These are phyloP conservation scores for Rosa lucieae DNA, from an alignment of 306 rosid species.

Conservation along the genomic window DNA sequence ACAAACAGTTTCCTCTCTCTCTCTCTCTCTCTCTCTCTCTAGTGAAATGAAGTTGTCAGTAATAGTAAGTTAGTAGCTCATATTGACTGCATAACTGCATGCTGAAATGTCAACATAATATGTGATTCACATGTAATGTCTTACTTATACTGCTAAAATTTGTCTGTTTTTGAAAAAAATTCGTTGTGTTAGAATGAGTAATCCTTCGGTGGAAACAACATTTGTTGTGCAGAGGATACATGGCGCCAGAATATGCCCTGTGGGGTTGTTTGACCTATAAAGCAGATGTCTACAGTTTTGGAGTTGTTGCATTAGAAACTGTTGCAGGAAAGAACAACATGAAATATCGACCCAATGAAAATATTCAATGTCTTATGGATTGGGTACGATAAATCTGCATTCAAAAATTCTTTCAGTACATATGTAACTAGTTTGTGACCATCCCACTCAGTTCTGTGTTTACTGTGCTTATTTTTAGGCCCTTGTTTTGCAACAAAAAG, in stretches of 20 bases:
- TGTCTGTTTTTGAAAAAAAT: no score
- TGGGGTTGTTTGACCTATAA: conserved; percentile 25
- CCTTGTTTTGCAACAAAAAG: conserved; percentile 19
- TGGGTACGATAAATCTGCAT: conserved; percentile 44
- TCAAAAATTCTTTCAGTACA: background rate
- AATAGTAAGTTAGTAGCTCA: no score
- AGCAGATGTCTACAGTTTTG: conserved; percentile 33
- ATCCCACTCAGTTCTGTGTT: background rate
- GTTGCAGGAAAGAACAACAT: conserved; percentile 26
- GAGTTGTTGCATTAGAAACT: conserved; percentile 9
- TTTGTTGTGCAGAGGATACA: conserved; percentile 20
- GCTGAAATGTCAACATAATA: no score
- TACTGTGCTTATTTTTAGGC: background rate
- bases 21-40: conserved; percentile 22
- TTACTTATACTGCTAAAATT: no score
- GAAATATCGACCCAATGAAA: conserved; percentile 44
- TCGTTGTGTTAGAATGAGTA: background rate
- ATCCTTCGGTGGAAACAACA: no score
- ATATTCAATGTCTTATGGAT: conserved; percentile 50
- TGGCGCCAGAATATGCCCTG: conserved; percentile 25
- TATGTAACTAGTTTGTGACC: background rate
- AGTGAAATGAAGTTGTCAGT: background rate
- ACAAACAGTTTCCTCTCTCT: no score
- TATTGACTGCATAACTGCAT: no score
- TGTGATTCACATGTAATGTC: no score